Evolutionary conservation across 1,284 basidiomycete species (phyloP).

Genomic region (Rhodotorula sp.): DNA sequence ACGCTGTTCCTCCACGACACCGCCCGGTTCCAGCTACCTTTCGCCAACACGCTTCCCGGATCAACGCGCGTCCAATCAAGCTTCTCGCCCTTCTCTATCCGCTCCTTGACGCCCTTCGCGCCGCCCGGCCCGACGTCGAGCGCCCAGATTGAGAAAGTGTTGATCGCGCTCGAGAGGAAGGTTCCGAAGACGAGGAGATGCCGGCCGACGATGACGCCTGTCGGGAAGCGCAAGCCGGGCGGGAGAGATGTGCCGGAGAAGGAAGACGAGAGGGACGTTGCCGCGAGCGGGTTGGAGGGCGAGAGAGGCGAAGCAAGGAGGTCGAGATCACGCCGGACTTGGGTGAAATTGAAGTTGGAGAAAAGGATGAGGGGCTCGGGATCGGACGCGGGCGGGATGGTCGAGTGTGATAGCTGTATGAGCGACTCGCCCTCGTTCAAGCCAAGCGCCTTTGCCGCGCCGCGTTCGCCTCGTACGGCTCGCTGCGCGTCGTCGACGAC

Average conservation of each 20-base stretch:
- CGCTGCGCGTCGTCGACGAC: background rate
- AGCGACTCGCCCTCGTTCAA: slow-evolving; percentile 7
- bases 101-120: slow-evolving; percentile 15
- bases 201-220: slow-evolving; percentile 80
- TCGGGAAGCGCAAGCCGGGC: slow-evolving; percentile 88
- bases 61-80: slow-evolving; percentile 35
- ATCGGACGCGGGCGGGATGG: slow-evolving; percentile 42
- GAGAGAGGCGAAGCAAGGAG: slow-evolving; percentile 67
- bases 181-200: slow-evolving; percentile 60
- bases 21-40: slow-evolving; percentile 45
- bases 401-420: slow-evolving; percentile 19
- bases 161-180: slow-evolving; percentile 47
- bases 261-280: slow-evolving; percentile 68
- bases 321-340: slow-evolving; percentile 84
- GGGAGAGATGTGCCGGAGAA: slow-evolving; percentile 71
- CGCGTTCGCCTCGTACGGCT: too few species aligned
- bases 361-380: slow-evolving; percentile 60
- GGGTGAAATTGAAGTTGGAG: slow-evolving; percentile 74
- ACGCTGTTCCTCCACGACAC: slow-evolving; percentile 63
- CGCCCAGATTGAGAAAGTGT: slow-evolving; percentile 53
- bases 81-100: slow-evolving; percentile 13
- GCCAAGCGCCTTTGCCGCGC: background rate
- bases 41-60: slow-evolving; percentile 29
- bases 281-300: slow-evolving; percentile 56
- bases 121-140: slow-evolving; percentile 36